phyloP scores from a whole-genome alignment of 1,284 basidiomycete genomes.

The Apiotrichum sp. region DNA sequence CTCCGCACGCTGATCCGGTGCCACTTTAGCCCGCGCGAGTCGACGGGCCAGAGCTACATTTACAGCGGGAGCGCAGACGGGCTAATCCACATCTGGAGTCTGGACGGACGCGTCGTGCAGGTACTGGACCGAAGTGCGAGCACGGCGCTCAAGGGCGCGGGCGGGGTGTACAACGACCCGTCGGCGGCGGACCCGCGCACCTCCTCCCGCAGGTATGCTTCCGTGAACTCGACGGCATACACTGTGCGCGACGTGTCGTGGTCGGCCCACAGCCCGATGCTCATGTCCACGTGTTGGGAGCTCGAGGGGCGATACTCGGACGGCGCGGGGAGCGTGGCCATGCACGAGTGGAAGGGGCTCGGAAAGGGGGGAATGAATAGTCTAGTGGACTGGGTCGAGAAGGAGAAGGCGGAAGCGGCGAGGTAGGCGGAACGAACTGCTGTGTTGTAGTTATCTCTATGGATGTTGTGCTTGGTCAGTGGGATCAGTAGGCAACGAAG shows the following conservation, averaged over 20 bases:
- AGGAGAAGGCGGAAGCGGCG: constrained; percentile 28
- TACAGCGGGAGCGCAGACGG: constrained; percentile 64
- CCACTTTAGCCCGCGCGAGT: constrained; percentile 86
- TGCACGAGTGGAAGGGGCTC: constrained; percentile 90
- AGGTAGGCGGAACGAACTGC: too few relatives aligned
- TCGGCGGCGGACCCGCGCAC: constrained; percentile 49
- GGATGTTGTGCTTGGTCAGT: too few relatives aligned
- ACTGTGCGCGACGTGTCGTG: constrained; percentile 64
- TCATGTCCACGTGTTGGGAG: constrained; percentile 90
- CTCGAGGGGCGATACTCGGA: constrained; percentile 51
- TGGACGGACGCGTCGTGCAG: constrained; percentile 63
- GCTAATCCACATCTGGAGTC: constrained; percentile 73
- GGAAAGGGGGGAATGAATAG: constrained; percentile 58
- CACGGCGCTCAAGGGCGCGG: background rate
- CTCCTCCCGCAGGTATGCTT: too few relatives aligned
- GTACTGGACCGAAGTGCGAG: constrained; percentile 69
- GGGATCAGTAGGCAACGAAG: too few relatives aligned
- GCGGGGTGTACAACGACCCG: constrained; percentile 34
- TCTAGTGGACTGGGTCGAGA: constrained; percentile 71
- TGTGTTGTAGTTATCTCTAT: too few relatives aligned
- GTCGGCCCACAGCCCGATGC: constrained; percentile 61
- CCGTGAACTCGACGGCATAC: constrained; percentile 13
- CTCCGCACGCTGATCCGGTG: constrained; percentile 88
- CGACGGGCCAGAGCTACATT: constrained; percentile 86
- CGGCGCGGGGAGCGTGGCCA: constrained; percentile 62